Evolutionary conservation across 805 yeast genomes (phyloP), one percentile per base, ranked within the genome.

Genomic region (Phaffomyces opuntiae): DNA sequence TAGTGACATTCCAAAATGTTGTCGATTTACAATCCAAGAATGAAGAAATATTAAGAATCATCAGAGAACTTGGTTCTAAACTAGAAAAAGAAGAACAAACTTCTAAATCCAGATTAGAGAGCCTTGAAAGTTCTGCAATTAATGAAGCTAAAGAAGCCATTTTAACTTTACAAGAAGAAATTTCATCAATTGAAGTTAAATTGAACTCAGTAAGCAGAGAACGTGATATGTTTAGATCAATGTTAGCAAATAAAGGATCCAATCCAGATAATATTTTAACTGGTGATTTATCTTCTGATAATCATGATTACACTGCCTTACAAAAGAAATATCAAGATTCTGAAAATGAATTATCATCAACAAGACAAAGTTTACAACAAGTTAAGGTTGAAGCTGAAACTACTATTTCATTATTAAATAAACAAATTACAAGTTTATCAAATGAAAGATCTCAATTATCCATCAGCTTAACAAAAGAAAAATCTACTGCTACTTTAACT

Each of bases 121-220:
- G 60, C 12, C 48, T 74, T 21, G 81, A 77, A 51, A 68, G 71
- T 19, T 64, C 67, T 4, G 79, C 78, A 0, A 68, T 77, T 16
- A 72, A 68, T 40, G 87, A 81, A 51, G 90, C 91, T 0, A 78
- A 78, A 50, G 80, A 79, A 27, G 88, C 89, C 1, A 81, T 85
- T 25, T 51, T 75, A 26, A 75, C 81, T 1, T 65, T 85, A 41
- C 80, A 82, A 59, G 75, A 77, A 14, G 80, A 82, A 51, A 65
- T 85, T 35, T 68, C 72, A 19, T 66, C 73, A 16, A 57, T 78
- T 9, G 77, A 76, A 50, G 57, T 72, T 2, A 78, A 77, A 57
- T 61, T 81, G 38, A 75, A 70, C 11, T 73, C 83, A 2, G 70
- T 78, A 2, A 65, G 73, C 5, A 74, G 79, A 49, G 95, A 87